A percentile compares a stretch with the other conserved stretches of the same genome.
Conservation (phyloP, 2,329 filamentous ascomycete genomes). For the Cladophialophora psammophila region DNA sequence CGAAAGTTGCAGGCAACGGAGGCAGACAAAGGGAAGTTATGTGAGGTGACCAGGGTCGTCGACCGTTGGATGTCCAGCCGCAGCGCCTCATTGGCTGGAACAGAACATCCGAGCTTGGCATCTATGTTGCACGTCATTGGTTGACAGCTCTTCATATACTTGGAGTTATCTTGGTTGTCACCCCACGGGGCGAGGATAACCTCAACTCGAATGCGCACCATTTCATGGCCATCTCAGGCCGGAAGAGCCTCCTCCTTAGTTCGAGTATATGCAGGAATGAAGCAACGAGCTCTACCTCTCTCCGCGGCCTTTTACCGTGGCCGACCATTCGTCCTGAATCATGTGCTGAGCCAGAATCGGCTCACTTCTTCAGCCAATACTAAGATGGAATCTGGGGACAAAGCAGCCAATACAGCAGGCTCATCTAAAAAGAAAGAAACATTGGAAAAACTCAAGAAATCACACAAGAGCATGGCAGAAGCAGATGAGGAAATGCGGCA, state of each 20-base stretch:
- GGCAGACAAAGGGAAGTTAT: neutral
- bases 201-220: too few relatives aligned
- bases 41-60: neutral
- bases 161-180: neutral
- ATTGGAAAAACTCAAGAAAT: conserved; percentile 51
- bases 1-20: neutral
- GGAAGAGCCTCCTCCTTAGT: neutral
- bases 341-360: neutral
- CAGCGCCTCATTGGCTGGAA: neutral
- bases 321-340: neutral
- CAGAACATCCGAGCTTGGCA: neutral
- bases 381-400: conserved; percentile 2
- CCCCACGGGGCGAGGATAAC: neutral
- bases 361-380: conserved; percentile 11
- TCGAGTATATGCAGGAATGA: neutral
- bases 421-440: conserved; percentile 27
- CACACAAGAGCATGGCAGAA: conserved; percentile 30
- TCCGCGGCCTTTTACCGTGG: neutral
- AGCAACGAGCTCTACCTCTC: neutral
- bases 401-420: conserved; percentile 5
- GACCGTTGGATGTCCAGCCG: too few relatives aligned
- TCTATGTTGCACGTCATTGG: neutral
- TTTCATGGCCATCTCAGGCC: neutral
- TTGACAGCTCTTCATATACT: neutral
- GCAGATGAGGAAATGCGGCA: conserved; percentile 70